A percentile compares a stretch with the other conserved stretches of the same genome.
phyloP scores from a whole-genome alignment of 345 rosid genomes.

The Lepidium africanum region DNA sequence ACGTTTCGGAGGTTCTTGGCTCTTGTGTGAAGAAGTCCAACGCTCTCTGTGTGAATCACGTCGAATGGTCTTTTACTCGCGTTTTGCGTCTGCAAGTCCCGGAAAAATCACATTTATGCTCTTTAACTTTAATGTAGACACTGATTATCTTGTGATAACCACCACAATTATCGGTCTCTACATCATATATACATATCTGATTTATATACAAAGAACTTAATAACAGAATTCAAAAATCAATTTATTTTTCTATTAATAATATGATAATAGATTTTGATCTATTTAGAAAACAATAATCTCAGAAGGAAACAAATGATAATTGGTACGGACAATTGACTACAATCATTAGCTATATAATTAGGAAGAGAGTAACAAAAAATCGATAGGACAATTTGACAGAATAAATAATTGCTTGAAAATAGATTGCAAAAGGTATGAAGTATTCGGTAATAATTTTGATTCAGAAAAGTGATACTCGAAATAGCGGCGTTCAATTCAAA shows the following conservation, averaged over 20 bases:
- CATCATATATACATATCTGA: too few species aligned
- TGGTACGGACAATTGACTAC: background rate
- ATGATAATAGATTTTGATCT: too few species aligned
- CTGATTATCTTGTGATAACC: background rate
- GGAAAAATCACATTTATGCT: background rate
- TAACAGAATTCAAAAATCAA: too few species aligned
- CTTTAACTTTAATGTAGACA: background rate
- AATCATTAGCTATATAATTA: background rate
- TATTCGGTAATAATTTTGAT: too few species aligned
- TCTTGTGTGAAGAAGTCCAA: conserved; percentile 76
- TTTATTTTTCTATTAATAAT: too few species aligned
- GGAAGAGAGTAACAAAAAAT: background rate
- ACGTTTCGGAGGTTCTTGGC: conserved; percentile 54
- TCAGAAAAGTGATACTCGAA: too few species aligned
- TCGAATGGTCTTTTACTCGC: conserved; percentile 65
- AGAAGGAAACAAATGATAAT: too few species aligned
- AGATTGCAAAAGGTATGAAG: too few species aligned
- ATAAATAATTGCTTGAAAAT: background rate
- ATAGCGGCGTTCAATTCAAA: background rate
- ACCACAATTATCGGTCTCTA: too few species aligned
- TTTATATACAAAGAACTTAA: too few species aligned
- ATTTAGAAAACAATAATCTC: too few species aligned
- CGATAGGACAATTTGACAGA: background rate
- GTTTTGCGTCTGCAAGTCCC: conserved; percentile 39
- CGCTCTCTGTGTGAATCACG: conserved; percentile 83